phyloP scores from a whole-genome alignment of 805 yeast species.

The Scheffersomyces lignosus region DNA sequence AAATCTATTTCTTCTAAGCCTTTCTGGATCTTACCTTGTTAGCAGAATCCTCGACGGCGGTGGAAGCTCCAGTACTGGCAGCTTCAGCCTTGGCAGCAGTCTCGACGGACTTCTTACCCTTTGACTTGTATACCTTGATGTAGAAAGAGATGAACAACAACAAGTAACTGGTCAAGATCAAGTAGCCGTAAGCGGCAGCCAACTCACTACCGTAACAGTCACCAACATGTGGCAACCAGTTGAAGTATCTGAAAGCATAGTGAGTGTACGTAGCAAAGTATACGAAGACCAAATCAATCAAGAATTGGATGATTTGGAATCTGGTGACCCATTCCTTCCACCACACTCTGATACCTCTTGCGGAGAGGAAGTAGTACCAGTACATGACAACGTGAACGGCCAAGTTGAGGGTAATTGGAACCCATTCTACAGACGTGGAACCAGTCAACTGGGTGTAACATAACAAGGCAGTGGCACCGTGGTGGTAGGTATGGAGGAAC shows the following conservation, averaged over 20 bases:
- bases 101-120: constrained; percentile 21
- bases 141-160: constrained; percentile 90
- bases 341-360: constrained; percentile 95
- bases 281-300: constrained; percentile 85
- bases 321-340: constrained; percentile 99
- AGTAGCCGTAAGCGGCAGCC: constrained; percentile 91
- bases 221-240: constrained; percentile 65
- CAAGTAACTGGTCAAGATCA: constrained; percentile 84
- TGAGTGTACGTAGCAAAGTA: constrained; percentile 93
- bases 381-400: constrained; percentile 96
- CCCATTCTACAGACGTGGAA: constrained; percentile 90
- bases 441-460: constrained; percentile 94
- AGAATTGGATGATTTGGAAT: constrained; percentile 90
- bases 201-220: constrained; percentile 89
- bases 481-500: constrained; percentile 94
- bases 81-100: constrained; percentile 8
- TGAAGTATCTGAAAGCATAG: constrained; percentile 70
- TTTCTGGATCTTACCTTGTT: constrained; percentile 36
- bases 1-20: constrained; percentile 20
- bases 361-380: constrained; percentile 92
- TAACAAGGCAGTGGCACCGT: constrained; percentile 94
- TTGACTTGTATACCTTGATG: constrained; percentile 75
- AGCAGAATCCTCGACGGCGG: constrained; percentile 7
- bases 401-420: constrained; percentile 83
- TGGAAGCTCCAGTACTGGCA: constrained; percentile 10